Base-by-base conservation (phyloP, 108 stramenopile species). In the Pseudonitzschia multiseries region DNA sequence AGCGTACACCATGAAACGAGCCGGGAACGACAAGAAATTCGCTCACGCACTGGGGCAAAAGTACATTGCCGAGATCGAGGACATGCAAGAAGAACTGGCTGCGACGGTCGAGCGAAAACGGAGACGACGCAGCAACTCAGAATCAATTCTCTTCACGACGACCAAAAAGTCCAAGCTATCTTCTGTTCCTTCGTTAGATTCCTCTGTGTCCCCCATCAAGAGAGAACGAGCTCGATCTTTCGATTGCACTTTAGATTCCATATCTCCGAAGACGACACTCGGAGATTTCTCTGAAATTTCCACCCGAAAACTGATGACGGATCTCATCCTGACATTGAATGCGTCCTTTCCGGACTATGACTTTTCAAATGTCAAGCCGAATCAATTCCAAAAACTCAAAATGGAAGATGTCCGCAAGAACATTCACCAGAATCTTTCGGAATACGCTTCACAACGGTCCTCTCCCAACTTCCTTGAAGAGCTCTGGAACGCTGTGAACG, bases 291-390 rank as follows among this genome's bases (percentile, higher is more conserved):
- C 79, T 4, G 91, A 93, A 44, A 72, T 88, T 52, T 82, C 76
- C 27, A 93, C 93, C 27, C 78, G 95, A 22, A 79, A 93, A 65
- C 85, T 96, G 15, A 88, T 96, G 79, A 95, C 96, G 17, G 96
- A 98, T 77, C 73, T 98, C 12, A 96, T 98, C 61, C 69, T 92
- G 53, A 98, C 97, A 17, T 72, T 98, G 60, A 96, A 98, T 78
- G 90, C 93, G 17, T 82, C 83, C 61, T 98, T 98, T 73, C 96
- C 96, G 5, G 97, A 98, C 82, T 96, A 96, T 73, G 96, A 98
- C 73, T 98, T 98, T 82, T 80, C 80, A 0, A 81, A 81, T 54
- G 80, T 90, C 33, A 82, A 83, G 22, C 90, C 95, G 0, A 81
- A 81, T 54, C 85, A 92, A 67, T 98, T 98, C 79, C 69, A 74